Percentiles rank a stretch among this genome's conserved stretches.
Evolutionary conservation across 176 grass and related monocot genomes (phyloP).

Genomic region (Poa pratensis): DNA sequence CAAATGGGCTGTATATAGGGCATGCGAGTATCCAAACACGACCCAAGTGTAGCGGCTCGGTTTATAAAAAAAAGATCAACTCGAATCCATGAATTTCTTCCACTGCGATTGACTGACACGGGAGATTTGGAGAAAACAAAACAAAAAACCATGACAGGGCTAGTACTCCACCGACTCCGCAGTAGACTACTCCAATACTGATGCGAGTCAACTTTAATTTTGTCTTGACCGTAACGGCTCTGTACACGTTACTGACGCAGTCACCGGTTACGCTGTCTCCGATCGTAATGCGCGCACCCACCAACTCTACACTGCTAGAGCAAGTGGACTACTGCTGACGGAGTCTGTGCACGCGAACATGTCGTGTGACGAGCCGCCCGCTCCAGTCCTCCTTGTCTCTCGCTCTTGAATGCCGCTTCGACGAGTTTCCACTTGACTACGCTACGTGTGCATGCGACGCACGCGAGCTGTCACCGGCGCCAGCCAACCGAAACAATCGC

Average conservation of each 20-base stretch:
- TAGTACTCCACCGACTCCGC: no score
- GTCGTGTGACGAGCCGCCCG: neutral
- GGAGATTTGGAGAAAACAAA: no score
- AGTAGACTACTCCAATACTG: neutral
- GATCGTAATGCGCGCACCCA: neutral
- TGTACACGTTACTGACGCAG: neutral
- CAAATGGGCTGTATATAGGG: no score
- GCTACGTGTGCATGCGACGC: neutral
- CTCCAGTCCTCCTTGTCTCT: neutral
- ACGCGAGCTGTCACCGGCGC: no score
- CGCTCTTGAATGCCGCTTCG: neutral
- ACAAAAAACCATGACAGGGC: no score
- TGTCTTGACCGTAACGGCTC: neutral
- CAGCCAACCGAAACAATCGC: no score
- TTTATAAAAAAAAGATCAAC: no score
- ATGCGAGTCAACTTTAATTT: neutral
- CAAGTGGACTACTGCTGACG: no score
- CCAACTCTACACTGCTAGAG: neutral
- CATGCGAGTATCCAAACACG: no score
- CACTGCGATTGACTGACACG: no score
- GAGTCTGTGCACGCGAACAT: neutral
- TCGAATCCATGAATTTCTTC: no score
- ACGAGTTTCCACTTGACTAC: neutral
- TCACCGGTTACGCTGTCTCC: neutral
- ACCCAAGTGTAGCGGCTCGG: no score